Base-by-base conservation (phyloP, 129 eudicot species). In the Chrysanthemum lavandulifolium region DNA sequence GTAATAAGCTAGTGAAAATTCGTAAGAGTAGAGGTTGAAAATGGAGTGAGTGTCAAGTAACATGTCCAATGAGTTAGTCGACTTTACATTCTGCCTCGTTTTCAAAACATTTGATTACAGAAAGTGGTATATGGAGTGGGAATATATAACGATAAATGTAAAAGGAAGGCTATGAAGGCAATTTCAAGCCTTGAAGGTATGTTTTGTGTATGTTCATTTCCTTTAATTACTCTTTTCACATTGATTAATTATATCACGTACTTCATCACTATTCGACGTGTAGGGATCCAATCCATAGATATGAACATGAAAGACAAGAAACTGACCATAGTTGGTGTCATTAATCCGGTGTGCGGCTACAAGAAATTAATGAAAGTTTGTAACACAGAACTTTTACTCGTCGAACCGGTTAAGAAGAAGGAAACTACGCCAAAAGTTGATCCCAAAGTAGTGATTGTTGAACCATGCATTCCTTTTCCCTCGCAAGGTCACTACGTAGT, bases 111-210 rank as follows among this genome's bases (percentile, higher is more conserved):
- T 40, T 40, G 10, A 40, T 40, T 40, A 6, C 57, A 77, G 81
- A 77, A 70, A 62, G 71, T 77, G 14, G 59, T 70, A 27, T 61
- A 60, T 65, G 70, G 19, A 53, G 69, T 77, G 33, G 50, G 43
- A 6, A 14, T 77, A 61, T 76, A 77, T 77, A 66, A 53, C 19
- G 52, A n/a, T 40, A 77, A 70, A 52, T 33, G 69, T 61, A 64
- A 77, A 62, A 70, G 7, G 81, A 77, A 53, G 81, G 81, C 61
- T 19, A 59, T 77, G 71, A 77, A 70, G 65, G 81, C 81, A 62
- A 56, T 77, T 70, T 23, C 81, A 5, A 77, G 70, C 55, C 3
- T 77, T 43, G 16, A n/a, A 61, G 76, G 81, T 52, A 15, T 45
- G 53, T 15, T 64, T 31, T 45, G 10, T 40, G 9, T 40, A 40